phyloP scores from a whole-genome alignment of 2,329 filamentous ascomycete species.

The Aspergillus thermomutatus region DNA sequence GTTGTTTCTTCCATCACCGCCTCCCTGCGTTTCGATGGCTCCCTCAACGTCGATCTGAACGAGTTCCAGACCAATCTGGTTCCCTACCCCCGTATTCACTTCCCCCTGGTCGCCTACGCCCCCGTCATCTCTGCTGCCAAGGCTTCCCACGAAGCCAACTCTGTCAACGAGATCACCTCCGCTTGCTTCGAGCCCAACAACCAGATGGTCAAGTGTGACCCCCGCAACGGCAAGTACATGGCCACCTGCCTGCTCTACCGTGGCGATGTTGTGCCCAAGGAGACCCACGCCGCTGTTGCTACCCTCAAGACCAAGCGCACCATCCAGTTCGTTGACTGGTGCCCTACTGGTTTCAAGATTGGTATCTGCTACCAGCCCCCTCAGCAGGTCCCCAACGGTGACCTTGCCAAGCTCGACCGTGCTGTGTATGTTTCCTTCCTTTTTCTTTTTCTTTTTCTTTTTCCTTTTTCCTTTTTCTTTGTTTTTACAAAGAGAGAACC shows the following conservation, averaged over 20 bases:
- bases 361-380: conserved; percentile 99
- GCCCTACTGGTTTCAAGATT: conserved; percentile 99
- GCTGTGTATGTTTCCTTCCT: conserved; percentile 70
- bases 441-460: conserved; percentile 33
- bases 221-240: conserved; percentile 99
- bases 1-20: conserved; percentile 98
- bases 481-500: background rate
- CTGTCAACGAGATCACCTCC: conserved; percentile 96
- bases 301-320: conserved; percentile 99
- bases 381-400: conserved; percentile 91
- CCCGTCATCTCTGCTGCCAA: conserved; percentile 93
- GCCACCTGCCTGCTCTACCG: conserved; percentile 97
- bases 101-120: conserved; percentile 94
- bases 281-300: conserved; percentile 86
- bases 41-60: conserved; percentile 98
- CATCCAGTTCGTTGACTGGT: conserved; percentile 99
- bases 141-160: conserved; percentile 96
- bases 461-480: conserved; percentile 1
- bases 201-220: conserved; percentile 99
- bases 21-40: conserved; percentile 96
- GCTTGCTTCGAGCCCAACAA: conserved; percentile 99
- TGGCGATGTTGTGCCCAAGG: conserved; percentile 95
- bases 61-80: conserved; percentile 99
- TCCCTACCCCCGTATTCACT: conserved; percentile 98
- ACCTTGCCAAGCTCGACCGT: conserved; percentile 95